Conservation (phyloP, 2,329 filamentous ascomycete species). For the Exophiala sp. region DNA sequence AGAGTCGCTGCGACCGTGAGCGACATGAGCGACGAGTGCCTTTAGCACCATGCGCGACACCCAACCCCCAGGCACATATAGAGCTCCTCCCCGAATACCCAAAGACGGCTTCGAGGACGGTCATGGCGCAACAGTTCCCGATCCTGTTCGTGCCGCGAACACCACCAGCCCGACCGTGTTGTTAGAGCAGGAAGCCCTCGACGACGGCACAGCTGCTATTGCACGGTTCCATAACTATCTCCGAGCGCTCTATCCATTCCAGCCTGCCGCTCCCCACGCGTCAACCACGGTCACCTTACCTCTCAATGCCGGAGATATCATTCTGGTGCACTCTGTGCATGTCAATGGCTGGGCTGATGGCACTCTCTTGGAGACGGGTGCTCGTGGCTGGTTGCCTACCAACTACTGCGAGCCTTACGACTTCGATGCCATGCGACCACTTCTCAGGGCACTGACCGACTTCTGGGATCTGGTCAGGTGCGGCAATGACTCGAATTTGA, state of each 20-base stretch:
- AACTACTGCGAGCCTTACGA: conserved; percentile 98
- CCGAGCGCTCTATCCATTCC: conserved; percentile 87
- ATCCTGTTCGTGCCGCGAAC: conserved; percentile 20
- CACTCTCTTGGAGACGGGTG: conserved; percentile 76
- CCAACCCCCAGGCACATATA: conserved; percentile 25
- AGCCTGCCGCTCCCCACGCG: conserved; percentile 68
- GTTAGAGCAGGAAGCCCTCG: conserved; percentile 34
- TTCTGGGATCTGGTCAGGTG: conserved; percentile 87
- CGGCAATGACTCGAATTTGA: conserved; percentile 65
- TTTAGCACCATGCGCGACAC: conserved; percentile 19
- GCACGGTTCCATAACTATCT: conserved; percentile 89
- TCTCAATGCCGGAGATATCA: conserved; percentile 82
- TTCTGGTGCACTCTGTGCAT: conserved; percentile 92
- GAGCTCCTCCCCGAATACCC: conserved; percentile 30
- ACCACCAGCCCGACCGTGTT: conserved; percentile 3
- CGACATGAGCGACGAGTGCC: conserved; percentile 13
- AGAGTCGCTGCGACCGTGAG: conserved; percentile 6
- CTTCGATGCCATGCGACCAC: conserved; percentile 73
- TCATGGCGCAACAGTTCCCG: background rate
- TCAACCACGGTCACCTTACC: conserved; percentile 83
- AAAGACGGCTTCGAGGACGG: conserved; percentile 18
- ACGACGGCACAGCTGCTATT: conserved; percentile 43
- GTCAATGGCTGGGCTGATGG: conserved; percentile 98
- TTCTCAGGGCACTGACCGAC: conserved; percentile 79
- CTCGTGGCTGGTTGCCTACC: conserved; percentile 90